Evolutionary conservation across 352 stramenopile genomes (phyloP).

Genomic region (Chrysophaeum taylorii): DNA sequence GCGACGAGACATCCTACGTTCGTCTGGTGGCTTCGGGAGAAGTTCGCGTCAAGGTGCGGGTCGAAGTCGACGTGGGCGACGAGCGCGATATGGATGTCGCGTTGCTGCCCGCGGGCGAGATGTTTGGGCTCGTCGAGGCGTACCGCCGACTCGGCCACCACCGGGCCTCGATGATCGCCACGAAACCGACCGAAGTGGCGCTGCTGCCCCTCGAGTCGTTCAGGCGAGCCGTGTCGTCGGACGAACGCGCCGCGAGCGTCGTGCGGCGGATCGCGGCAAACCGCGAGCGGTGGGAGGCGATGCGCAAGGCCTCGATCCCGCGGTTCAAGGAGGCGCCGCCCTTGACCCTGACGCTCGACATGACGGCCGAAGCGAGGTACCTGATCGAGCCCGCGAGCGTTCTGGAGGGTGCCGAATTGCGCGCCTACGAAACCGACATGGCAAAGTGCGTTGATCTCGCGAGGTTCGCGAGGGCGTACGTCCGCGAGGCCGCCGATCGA

Average conservation of each 20-base stretch:
- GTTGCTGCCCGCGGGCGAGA: background rate
- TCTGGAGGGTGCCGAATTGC: background rate
- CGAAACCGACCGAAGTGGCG: background rate
- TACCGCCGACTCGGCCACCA: background rate
- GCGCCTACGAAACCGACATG: background rate
- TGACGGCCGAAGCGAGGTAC: background rate
- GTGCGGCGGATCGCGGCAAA: background rate
- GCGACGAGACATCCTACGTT: background rate
- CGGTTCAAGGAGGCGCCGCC: background rate
- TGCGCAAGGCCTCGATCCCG: background rate
- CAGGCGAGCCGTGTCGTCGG: background rate
- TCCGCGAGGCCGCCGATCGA: background rate
- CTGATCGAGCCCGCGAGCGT: background rate
- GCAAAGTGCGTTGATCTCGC: background rate
- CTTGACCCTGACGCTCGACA: background rate
- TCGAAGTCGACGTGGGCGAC: background rate
- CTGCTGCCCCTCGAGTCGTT: background rate
- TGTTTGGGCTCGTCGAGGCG: conserved; percentile 9
- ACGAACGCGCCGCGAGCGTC: background rate
- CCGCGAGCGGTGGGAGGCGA: background rate
- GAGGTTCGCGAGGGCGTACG: background rate
- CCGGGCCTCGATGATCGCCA: background rate
- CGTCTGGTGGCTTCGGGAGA: background rate
- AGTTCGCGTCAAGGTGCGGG: background rate
- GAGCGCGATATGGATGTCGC: background rate